Evolutionary conservation across 2,329 filamentous ascomycete species (phyloP).

Genomic region (Ampelomyces quisqualis): DNA sequence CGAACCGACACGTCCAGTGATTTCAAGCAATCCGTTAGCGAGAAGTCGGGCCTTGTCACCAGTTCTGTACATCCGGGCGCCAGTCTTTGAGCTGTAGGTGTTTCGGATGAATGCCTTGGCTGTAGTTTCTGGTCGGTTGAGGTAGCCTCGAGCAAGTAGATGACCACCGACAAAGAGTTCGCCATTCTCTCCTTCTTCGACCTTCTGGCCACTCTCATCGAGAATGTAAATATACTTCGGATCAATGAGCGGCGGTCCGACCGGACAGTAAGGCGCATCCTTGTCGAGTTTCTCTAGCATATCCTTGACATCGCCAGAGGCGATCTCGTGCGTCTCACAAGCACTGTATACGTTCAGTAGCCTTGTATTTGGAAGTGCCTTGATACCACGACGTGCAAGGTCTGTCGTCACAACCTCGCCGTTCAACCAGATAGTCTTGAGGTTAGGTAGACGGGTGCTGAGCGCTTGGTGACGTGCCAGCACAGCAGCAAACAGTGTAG

Average conservation of each 20-base stretch:
- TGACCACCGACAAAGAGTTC: slow-evolving; percentile 76
- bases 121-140: slow-evolving; percentile 77
- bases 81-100: slow-evolving; percentile 60
- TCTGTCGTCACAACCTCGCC: slow-evolving; percentile 81
- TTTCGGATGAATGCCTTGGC: slow-evolving; percentile 69
- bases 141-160: slow-evolving; percentile 72
- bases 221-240: slow-evolving; percentile 70
- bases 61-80: slow-evolving; percentile 71
- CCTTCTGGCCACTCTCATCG: slow-evolving; percentile 65
- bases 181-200: slow-evolving; percentile 62
- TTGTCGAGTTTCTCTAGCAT: slow-evolving; percentile 59
- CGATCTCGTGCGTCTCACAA: slow-evolving; percentile 78
- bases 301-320: slow-evolving; percentile 70
- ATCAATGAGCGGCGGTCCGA: slow-evolving; percentile 66
- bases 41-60: slow-evolving; percentile 70
- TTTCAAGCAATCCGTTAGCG: slow-evolving; percentile 68
- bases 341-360: slow-evolving; percentile 80
- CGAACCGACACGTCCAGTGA: slow-evolving; percentile 71
- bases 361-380: slow-evolving; percentile 66
- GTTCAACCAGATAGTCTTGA: slow-evolving; percentile 76
- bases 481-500: slow-evolving; percentile 73
- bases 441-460: slow-evolving; percentile 61
- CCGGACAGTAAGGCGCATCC: slow-evolving; percentile 69
- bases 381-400: slow-evolving; percentile 66
- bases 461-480: slow-evolving; percentile 69